Conservation (phyloP, 2,329 filamentous ascomycete genomes). For the Stagonosporopsis vannaccii region DNA sequence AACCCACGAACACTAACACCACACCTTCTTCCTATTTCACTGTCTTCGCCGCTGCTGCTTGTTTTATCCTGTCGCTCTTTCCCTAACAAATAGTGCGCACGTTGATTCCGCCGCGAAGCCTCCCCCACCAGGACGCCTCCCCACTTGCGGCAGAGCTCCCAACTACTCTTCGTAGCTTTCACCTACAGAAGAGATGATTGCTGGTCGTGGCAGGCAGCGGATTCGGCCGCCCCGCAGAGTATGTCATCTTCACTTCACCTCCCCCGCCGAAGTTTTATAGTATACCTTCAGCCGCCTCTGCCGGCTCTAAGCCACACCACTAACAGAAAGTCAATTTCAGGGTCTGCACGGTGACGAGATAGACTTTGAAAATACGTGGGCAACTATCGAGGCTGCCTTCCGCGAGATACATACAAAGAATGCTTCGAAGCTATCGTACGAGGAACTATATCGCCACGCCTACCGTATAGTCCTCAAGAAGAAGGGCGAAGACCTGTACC, state of each 20-base stretch:
- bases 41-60: neutral
- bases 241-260: conserved; percentile 46
- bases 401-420: conserved; percentile 91
- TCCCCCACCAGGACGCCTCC: neutral
- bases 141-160: neutral
- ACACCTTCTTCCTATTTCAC: neutral
- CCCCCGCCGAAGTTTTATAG: neutral
- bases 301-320: conserved; percentile 11
- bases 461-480: conserved; percentile 94
- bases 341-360: conserved; percentile 67
- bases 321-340: conserved; percentile 49
- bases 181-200: conserved; percentile 53
- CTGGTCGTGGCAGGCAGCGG: conserved; percentile 65
- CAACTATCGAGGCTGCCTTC: conserved; percentile 76
- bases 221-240: conserved; percentile 74
- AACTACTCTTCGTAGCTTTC: neutral
- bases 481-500: conserved; percentile 82
- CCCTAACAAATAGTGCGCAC: neutral
- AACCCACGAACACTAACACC: conserved; percentile 8
- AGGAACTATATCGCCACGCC: conserved; percentile 90
- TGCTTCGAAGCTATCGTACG: conserved; percentile 88
- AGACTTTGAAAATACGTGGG: conserved; percentile 89
- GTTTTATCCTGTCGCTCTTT: conserved; percentile 1
- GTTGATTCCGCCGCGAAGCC: conserved; percentile 1
- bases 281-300: conserved; percentile 12